These are phyloP conservation scores for Borovskyia barvae DNA, from an alignment of 208 protist species.

Conservation along the genomic window DNA sequence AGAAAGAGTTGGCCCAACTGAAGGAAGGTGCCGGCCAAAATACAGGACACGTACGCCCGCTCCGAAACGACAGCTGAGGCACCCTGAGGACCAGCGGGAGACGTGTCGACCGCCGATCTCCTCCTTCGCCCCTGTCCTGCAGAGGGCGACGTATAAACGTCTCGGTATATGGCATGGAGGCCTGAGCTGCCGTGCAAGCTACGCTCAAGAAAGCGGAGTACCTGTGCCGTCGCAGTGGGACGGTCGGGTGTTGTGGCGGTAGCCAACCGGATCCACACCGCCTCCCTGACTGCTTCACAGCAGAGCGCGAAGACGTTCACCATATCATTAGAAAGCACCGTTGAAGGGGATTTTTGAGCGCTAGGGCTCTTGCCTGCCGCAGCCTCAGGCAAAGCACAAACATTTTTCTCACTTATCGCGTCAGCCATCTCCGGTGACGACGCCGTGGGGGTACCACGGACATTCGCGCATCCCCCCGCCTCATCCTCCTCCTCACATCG, in stretches of 20 bases:
- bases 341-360: too few relatives aligned
- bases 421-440: too few relatives aligned
- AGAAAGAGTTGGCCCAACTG: constrained; percentile 22
- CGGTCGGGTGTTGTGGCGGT: constrained; percentile 2
- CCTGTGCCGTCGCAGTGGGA: constrained; percentile 5
- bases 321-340: neutral
- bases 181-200: constrained; percentile 20
- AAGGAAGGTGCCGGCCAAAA: constrained; percentile 20
- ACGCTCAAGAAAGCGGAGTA: constrained; percentile 26
- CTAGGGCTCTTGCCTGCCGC: too few relatives aligned
- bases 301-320: constrained; percentile 31
- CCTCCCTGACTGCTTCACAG: constrained; percentile 22
- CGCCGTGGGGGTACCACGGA: too few relatives aligned
- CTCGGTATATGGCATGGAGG: constrained; percentile 1
- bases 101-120: neutral
- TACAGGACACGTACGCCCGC: constrained; percentile 10
- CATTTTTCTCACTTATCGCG: too few relatives aligned
- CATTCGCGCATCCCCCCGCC: neutral
- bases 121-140: neutral
- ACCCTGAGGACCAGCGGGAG: neutral
- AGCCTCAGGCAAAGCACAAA: too few relatives aligned
- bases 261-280: constrained; percentile 21
- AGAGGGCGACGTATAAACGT: neutral
- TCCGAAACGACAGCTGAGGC: constrained; percentile 8
- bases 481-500: neutral